These are phyloP conservation scores for Heterococcus sp. DNA, from an alignment of 108 stramenopile genomes.

Conservation along the genomic window DNA sequence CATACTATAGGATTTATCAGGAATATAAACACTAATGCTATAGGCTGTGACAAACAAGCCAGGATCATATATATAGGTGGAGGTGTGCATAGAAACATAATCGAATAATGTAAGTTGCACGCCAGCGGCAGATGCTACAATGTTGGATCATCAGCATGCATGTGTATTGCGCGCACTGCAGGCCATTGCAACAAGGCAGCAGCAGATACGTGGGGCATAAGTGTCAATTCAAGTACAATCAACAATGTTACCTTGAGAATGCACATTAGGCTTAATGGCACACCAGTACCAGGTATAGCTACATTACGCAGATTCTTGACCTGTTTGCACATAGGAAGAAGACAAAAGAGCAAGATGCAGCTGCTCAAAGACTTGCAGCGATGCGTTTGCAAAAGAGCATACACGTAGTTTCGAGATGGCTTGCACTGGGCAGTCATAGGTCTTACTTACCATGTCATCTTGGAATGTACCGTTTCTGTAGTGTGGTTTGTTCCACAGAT, in stretches of 20 bases:
- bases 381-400: not conserved
- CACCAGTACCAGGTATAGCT: conserved; percentile 91
- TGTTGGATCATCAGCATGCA: no score
- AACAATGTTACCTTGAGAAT: conserved; percentile 39
- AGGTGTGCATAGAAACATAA: no score
- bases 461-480: conserved; percentile 84
- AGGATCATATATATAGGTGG: no score
- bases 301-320: conserved; percentile 91
- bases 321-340: conserved; percentile 28
- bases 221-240: no score
- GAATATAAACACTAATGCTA: conserved; percentile 60
- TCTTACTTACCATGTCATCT: conserved; percentile 77
- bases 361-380: not conserved
- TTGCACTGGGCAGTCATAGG: conserved; percentile 21
- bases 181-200: no score
- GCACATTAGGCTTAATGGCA: conserved; percentile 73
- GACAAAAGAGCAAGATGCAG: not conserved
- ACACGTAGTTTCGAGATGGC: not conserved
- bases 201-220: no score
- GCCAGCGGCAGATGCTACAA: no score
- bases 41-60: not conserved
- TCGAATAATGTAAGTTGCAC: no score
- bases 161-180: no score
- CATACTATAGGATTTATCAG: conserved; percentile 72
- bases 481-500: conserved; percentile 87